Percentiles rank a stretch among this genome's conserved stretches.
Conservation (phyloP, 108 stramenopile genomes). For the Cyclotella sp. region DNA sequence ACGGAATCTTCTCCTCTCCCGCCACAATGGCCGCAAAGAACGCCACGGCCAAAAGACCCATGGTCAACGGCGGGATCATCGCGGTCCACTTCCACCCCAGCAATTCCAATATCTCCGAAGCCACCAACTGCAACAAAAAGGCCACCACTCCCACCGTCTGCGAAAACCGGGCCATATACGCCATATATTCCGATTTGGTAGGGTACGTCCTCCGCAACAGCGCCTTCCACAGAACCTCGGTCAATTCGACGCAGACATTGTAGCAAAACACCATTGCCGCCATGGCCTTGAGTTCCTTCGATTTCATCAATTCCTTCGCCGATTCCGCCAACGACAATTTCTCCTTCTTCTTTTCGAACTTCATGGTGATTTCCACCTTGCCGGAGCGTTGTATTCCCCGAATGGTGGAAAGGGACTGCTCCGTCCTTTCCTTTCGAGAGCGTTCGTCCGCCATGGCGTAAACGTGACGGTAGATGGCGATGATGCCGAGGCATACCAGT, state of each 20-base stretch:
- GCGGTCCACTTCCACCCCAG: constrained; percentile 56
- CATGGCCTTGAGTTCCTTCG: constrained; percentile 55
- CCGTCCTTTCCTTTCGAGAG: constrained; percentile 26
- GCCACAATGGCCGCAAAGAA: constrained; percentile 46
- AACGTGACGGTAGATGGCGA: constrained; percentile 40
- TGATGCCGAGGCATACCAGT: constrained; percentile 37
- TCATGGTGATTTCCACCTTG: constrained; percentile 50
- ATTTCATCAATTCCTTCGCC: constrained; percentile 33
- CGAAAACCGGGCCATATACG: constrained; percentile 54
- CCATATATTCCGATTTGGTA: constrained; percentile 51
- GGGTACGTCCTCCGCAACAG: constrained; percentile 48
- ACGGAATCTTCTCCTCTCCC: constrained; percentile 41
- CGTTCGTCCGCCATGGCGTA: constrained; percentile 51
- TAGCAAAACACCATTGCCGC: constrained; percentile 60
- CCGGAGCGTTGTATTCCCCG: constrained; percentile 38
- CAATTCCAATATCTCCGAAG: constrained; percentile 48
- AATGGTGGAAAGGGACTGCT: constrained; percentile 44
- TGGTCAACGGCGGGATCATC: constrained; percentile 52
- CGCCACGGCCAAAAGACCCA: constrained; percentile 46
- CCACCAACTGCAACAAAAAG: constrained; percentile 52
- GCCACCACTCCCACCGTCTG: constrained; percentile 55
- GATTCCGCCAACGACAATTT: constrained; percentile 50
- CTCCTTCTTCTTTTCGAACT: constrained; percentile 49
- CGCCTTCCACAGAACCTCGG: constrained; percentile 59
- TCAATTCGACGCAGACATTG: constrained; percentile 57